Conservation (phyloP, 2,329 filamentous ascomycete genomes). For the Zopfia rhizophila region DNA sequence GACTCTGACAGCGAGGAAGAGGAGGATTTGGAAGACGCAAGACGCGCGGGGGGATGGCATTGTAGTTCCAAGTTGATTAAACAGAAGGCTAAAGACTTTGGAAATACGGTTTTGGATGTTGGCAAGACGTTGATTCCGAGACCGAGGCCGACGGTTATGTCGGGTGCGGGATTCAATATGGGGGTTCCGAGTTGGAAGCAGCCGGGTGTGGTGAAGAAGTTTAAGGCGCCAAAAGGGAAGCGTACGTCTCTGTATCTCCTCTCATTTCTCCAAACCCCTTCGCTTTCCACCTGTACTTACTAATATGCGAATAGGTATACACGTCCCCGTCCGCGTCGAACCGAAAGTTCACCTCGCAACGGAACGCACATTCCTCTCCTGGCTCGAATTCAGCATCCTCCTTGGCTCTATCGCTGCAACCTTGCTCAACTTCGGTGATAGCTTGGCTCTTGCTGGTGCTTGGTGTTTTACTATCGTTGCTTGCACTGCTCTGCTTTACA, state of each 20-base stretch:
- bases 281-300: constrained; percentile 1
- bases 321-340: constrained; percentile 94
- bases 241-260: constrained; percentile 37
- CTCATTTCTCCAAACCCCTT: neutral
- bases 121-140: constrained; percentile 45
- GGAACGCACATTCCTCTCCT: constrained; percentile 94
- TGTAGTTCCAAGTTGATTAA: constrained; percentile 71
- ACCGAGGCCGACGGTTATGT: constrained; percentile 57
- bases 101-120: constrained; percentile 42
- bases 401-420: constrained; percentile 68
- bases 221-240: constrained; percentile 83
- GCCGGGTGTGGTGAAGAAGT: constrained; percentile 55
- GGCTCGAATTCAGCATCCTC: constrained; percentile 97
- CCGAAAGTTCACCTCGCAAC: constrained; percentile 98
- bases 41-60: constrained; percentile 77
- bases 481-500: constrained; percentile 81
- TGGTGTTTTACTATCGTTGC: constrained; percentile 86
- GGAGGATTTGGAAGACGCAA: constrained; percentile 80
- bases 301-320: constrained; percentile 71
- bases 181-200: constrained; percentile 56
- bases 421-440: constrained; percentile 53
- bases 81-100: constrained; percentile 61
- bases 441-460: constrained; percentile 56
- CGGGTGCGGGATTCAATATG: constrained; percentile 51
- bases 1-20: constrained; percentile 89